Evolutionary conservation across 768 basidiomycete species (phyloP), one percentile per base, ranked within the genome.

Genomic region (Candolleomyces eurysporus): DNA sequence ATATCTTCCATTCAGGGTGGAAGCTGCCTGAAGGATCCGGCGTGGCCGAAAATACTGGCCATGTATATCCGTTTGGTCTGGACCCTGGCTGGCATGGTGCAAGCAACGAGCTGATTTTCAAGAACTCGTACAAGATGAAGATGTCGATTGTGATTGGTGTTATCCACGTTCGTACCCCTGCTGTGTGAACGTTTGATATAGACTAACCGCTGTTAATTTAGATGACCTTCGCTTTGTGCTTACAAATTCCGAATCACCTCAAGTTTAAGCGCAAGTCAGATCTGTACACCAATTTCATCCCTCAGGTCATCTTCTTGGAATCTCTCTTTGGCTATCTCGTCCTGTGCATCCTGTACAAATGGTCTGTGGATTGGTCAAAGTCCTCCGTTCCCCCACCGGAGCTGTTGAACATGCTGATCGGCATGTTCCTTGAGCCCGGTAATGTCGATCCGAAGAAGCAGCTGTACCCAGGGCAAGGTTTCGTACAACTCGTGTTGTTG

Each of bases 51-150:
- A 67, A 83, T 30, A 92, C 82, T 53, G 91, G 90, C 3, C 79
- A 81, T 64, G 80, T 84, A n/a, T 98, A 99, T 78, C 87, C 91
- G 3, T 94, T 99, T 65, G 97, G 97, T 66, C 72, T 99, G 64
- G 97, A 99, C 72, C 95, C 95, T 56, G 88, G 78, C 53, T 99
- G 97, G 97, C 95, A 97, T 70, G 93, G 89, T 19, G 84, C 96
- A 5, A 92, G 93, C 65, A 99, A 99, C 70, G 81, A 80, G 2
- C 82, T 99, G 61, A 88, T 97, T 48, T 99, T 98, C 76, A 91
- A 90, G 57, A 99, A 99, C 76, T 98, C 96, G 43, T 96, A 96
- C 81, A 99, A 98, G 87, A 99, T 99, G 97, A 98, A 99, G 80
- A 94, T 98, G 94, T 92, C 94, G 21, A 89, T 99, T 69, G 86